A percentile compares a stretch with the other conserved stretches of the same genome.
Evolutionary conservation across 768 basidiomycete species (phyloP).

Genomic region (Cystobasidium tubakii): DNA sequence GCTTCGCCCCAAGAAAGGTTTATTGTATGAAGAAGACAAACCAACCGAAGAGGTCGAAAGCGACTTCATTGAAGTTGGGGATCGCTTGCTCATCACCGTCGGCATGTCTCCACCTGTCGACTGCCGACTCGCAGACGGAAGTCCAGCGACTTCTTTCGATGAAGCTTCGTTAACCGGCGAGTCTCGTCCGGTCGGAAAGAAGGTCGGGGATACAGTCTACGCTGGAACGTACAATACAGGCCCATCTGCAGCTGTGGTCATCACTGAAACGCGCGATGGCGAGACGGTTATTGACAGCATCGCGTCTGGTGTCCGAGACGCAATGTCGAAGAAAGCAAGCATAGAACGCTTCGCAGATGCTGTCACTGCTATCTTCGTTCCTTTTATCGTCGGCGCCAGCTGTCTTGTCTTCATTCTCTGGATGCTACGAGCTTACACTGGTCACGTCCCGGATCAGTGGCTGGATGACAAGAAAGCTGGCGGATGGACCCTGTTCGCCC

Average conservation of each 20-base stretch:
- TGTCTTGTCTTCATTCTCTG: slow-evolving; percentile 67
- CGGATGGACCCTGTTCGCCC: slow-evolving; percentile 53
- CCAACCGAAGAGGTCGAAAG: slow-evolving; percentile 48
- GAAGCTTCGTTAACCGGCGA: slow-evolving; percentile 84
- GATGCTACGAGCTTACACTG: slow-evolving; percentile 61
- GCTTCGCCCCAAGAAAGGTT: slow-evolving; percentile 39
- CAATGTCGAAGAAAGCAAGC: slow-evolving; percentile 65
- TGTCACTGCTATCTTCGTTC: slow-evolving; percentile 73
- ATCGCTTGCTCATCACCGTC: slow-evolving; percentile 65
- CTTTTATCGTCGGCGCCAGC: slow-evolving; percentile 66
- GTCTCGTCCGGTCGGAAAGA: slow-evolving; percentile 60
- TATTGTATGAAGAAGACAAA: slow-evolving; percentile 47
- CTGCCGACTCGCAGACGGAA: slow-evolving; percentile 58
- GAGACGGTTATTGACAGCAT: slow-evolving; percentile 74
- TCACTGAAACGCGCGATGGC: slow-evolving; percentile 61
- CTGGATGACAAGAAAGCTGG: slow-evolving; percentile 61
- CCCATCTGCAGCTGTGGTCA: slow-evolving; percentile 58
- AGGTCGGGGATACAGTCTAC: slow-evolving; percentile 61
- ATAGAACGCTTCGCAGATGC: slow-evolving; percentile 70
- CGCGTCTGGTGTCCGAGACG: slow-evolving; percentile 69
- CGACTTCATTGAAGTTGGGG: slow-evolving; percentile 70
- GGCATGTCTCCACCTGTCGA: slow-evolving; percentile 74
- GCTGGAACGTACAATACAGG: slow-evolving; percentile 70
- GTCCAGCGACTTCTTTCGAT: slow-evolving; percentile 56
- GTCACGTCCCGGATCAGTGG: slow-evolving; percentile 57